Conservation (phyloP, 306 rosid genomes). For the Crotalaria pallida region DNA sequence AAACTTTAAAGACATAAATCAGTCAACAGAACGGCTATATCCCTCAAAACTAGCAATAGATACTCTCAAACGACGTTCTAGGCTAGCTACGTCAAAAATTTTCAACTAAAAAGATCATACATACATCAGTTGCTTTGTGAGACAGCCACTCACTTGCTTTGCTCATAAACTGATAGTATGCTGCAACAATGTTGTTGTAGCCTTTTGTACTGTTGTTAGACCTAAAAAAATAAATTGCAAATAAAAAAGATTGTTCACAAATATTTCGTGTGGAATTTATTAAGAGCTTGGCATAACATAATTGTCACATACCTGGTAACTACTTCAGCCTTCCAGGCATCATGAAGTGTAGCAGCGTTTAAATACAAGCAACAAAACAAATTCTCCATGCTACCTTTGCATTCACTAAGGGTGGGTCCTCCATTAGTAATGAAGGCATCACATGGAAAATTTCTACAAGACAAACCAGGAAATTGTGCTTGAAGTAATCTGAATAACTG, state of each 20-base stretch:
- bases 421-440: conserved; percentile 38
- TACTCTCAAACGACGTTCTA: not conserved
- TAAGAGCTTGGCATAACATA: conserved; percentile 14
- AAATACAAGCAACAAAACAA: conserved; percentile 64
- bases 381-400: conserved; percentile 50
- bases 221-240: conserved; percentile 33
- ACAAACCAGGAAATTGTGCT: conserved; percentile 69
- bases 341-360: conserved; percentile 58
- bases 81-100: conserved; percentile 11
- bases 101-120: conserved; percentile 30
- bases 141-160: conserved; percentile 81
- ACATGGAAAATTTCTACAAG: conserved; percentile 50
- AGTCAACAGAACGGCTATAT: not conserved
- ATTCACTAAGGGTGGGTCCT: conserved; percentile 33
- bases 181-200: conserved; percentile 41
- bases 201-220: conserved; percentile 39
- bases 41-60: not conserved
- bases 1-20: conserved; percentile 2
- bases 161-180: conserved; percentile 59
- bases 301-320: conserved; percentile 39
- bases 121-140: conserved; percentile 82
- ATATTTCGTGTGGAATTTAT: too few species aligned
- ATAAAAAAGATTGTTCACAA: conserved; percentile 13
- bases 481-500: conserved; percentile 81
- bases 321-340: conserved; percentile 56